A percentile compares a stretch with the other conserved stretches of the same genome.
These are phyloP conservation scores for Komagataella phaffii DNA, from an alignment of 805 yeast genomes.

Conservation along the genomic window DNA sequence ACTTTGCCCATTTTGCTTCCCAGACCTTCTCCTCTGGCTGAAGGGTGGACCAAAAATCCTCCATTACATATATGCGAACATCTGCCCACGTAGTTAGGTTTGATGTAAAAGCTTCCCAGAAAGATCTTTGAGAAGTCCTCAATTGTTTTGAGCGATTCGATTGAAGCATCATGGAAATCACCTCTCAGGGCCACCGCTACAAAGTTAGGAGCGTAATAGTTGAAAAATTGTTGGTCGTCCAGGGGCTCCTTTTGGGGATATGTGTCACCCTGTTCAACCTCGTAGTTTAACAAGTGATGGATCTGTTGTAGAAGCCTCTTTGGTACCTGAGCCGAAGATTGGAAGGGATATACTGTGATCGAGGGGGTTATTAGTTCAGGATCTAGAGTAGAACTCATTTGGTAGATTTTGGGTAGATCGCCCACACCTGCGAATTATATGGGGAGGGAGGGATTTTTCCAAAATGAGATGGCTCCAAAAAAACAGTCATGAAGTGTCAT, in stretches of 20 bases:
- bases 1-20: slow-evolving; percentile 59
- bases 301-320: slow-evolving; percentile 29
- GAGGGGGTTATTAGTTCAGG: background rate
- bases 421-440: background rate
- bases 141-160: slow-evolving; percentile 7
- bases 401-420: background rate
- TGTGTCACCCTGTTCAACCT: slow-evolving; percentile 61
- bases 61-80: slow-evolving; percentile 83
- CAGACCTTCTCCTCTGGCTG: slow-evolving; percentile 42
- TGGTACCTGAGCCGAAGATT: slow-evolving; percentile 35
- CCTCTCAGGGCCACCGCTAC: slow-evolving; percentile 48
- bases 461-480: background rate
- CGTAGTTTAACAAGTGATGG: slow-evolving; percentile 41
- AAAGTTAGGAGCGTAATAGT: slow-evolving; percentile 57
- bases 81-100: slow-evolving; percentile 79
- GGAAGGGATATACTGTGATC: slow-evolving; percentile 48
- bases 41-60: slow-evolving; percentile 60
- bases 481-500: background rate
- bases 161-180: slow-evolving; percentile 6
- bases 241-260: slow-evolving; percentile 45
- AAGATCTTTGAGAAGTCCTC: slow-evolving; percentile 32
- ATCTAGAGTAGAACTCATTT: background rate
- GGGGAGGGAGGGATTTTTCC: background rate
- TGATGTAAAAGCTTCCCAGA: slow-evolving; percentile 68
- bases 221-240: slow-evolving; percentile 34